Percentiles rank a stretch among this genome's conserved stretches.
phyloP scores from a whole-genome alignment of 176 grass and related monocot genomes.

The Poa pratensis region DNA sequence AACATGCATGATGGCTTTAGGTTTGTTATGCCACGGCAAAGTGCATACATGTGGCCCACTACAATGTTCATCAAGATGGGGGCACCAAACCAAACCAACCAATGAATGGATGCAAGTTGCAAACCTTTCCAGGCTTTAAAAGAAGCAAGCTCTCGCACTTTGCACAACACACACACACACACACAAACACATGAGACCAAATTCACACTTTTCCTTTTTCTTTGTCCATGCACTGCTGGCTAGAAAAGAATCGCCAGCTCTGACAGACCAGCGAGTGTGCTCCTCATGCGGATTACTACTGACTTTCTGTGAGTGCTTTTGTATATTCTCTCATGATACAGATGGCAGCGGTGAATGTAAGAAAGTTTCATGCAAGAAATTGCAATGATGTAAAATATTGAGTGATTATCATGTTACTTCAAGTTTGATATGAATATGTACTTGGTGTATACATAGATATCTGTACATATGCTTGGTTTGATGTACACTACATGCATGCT shows the following conservation, averaged over 20 bases:
- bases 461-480: no score
- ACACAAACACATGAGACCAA: constrained; percentile 49
- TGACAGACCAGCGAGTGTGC: constrained; percentile 28
- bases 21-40: constrained; percentile 44
- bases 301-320: constrained; percentile 11
- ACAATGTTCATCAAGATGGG: constrained; percentile 34
- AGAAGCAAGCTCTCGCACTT: constrained; percentile 53
- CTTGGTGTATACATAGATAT: no score
- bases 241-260: constrained; percentile 29
- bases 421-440: no score
- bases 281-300: constrained; percentile 30
- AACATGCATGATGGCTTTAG: constrained; percentile 41
- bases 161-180: constrained; percentile 33
- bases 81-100: constrained; percentile 6
- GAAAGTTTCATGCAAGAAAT: constrained; percentile 21
- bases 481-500: no score
- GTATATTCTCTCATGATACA: constrained; percentile 24
- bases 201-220: constrained; percentile 36
- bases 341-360: constrained; percentile 24
- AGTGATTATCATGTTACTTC: no score
- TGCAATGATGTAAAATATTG: constrained; percentile 11
- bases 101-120: constrained; percentile 42
- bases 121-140: constrained; percentile 67
- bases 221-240: constrained; percentile 13
- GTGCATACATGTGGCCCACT: constrained; percentile 42